Evolutionary conservation across 768 basidiomycete species (phyloP).

Genomic region (Boletus reticulatus): DNA sequence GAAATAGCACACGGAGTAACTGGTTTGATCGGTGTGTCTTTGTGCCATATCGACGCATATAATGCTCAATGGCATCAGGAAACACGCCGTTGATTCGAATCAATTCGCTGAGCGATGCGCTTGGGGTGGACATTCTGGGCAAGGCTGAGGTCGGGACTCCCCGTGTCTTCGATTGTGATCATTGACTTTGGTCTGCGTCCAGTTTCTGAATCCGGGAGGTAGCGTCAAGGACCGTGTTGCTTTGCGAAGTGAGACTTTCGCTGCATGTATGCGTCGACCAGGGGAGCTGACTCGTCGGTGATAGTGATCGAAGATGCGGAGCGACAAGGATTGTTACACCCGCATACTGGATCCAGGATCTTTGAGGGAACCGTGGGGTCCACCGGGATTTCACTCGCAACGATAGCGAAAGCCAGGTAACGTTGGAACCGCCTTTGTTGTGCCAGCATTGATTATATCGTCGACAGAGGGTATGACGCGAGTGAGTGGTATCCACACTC

Average conservation of each 20-base stretch:
- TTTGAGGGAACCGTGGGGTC: slow-evolving; percentile 98
- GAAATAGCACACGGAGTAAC: slow-evolving; percentile 79
- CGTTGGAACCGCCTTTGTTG: not conserved
- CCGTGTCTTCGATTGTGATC: not conserved
- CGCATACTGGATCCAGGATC: slow-evolving; percentile 85
- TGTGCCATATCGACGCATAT: not conserved
- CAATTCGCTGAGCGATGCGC: slow-evolving; percentile 83
- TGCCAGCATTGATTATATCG: not conserved
- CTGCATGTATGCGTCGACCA: not conserved
- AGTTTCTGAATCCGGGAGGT: slow-evolving; percentile 97
- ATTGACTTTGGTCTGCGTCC: slow-evolving; percentile 43
- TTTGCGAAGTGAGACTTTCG: slow-evolving; percentile 62
- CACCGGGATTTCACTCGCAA: slow-evolving; percentile 95
- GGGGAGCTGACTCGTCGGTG: not conserved
- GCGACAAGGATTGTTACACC: slow-evolving; percentile 72
- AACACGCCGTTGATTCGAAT: slow-evolving; percentile 94
- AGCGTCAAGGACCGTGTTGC: slow-evolving; percentile 99
- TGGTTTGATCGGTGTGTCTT: slow-evolving; percentile 73
- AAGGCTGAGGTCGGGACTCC: slow-evolving; percentile 76
- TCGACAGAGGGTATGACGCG: slow-evolving; percentile 76
- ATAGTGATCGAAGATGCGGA: slow-evolving; percentile 96
- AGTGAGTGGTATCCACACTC: slow-evolving; percentile 43
- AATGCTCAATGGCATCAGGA: slow-evolving; percentile 44
- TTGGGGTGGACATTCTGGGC: slow-evolving; percentile 92
- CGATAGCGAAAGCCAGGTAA: slow-evolving; percentile 85